Conservation (phyloP, 352 stramenopile genomes). For the Pythium pectinolyticum region DNA sequence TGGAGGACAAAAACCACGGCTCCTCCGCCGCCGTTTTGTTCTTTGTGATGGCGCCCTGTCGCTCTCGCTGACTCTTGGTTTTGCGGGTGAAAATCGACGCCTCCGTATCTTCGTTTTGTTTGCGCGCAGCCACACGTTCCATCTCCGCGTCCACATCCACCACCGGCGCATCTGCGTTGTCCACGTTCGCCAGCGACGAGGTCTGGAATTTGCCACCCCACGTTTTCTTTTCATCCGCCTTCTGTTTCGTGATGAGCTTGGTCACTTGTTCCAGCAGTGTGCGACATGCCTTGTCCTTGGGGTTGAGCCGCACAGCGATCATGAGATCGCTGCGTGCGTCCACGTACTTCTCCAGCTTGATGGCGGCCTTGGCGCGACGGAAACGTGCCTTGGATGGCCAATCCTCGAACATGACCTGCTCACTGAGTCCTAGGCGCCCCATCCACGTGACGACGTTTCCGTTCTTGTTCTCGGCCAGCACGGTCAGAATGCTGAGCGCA, state of each 20-base stretch:
- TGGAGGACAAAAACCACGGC: constrained; percentile 67
- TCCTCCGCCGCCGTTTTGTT: constrained; percentile 17
- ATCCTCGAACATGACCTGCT: constrained; percentile 83
- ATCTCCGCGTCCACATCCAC: constrained; percentile 22
- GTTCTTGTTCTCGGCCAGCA: constrained; percentile 70
- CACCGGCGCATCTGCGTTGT: constrained; percentile 10
- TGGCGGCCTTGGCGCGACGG: constrained; percentile 70
- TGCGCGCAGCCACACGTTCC: constrained; percentile 14
- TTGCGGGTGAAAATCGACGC: constrained; percentile 79
- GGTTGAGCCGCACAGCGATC: constrained; percentile 75
- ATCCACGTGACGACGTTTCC: constrained; percentile 87
- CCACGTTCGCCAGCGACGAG: constrained; percentile 14
- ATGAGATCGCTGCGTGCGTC: constrained; percentile 81
- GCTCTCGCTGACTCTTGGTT: constrained; percentile 45
- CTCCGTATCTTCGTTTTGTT: constrained; percentile 26
- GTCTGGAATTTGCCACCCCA: constrained; percentile 84
- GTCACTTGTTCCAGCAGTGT: constrained; percentile 68
- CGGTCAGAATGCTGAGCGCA: constrained; percentile 75
- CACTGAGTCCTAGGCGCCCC: constrained; percentile 69
- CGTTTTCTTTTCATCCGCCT: constrained; percentile 72
- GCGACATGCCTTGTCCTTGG: constrained; percentile 81
- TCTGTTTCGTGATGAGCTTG: constrained; percentile 73
- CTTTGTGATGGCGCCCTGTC: constrained; percentile 19
- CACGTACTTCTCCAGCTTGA: constrained; percentile 71
- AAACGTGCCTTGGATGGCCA: constrained; percentile 87